Conservation (phyloP, 2,329 filamentous ascomycete genomes). For the Cladosporium sp. region DNA sequence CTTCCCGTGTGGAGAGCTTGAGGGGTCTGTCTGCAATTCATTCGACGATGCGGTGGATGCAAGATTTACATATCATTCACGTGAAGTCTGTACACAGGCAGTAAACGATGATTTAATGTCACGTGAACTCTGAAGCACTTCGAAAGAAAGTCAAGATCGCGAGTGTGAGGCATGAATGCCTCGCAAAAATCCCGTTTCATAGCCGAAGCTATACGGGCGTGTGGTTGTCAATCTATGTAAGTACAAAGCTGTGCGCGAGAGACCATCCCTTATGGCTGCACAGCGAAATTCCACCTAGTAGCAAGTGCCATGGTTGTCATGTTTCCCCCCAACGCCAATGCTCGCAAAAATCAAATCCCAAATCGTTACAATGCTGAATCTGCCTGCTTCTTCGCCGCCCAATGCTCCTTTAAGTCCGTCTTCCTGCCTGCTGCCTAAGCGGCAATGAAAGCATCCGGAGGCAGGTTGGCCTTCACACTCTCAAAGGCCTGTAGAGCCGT, state of each 20-base stretch:
- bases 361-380: constrained; percentile 6
- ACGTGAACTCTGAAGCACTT: neutral
- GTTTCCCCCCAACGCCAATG: constrained; percentile 10
- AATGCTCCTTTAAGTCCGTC: constrained; percentile 7
- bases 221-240: constrained; percentile 15
- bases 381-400: neutral
- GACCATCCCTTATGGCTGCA: neutral
- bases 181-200: neutral
- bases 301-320: constrained; percentile 2
- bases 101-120: neutral
- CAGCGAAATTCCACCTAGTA: neutral
- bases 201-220: neutral
- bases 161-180: neutral
- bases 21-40: neutral
- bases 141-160: neutral
- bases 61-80: neutral
- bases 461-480: constrained; percentile 62
- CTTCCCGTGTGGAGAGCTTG: neutral
- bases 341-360: constrained; percentile 2
- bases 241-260: constrained; percentile 2
- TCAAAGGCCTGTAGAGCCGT: constrained; percentile 74
- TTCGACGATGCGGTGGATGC: neutral
- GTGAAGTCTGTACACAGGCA: neutral
- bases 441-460: constrained; percentile 43
- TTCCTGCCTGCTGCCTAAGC: constrained; percentile 10